Conservation (phyloP, 1,284 basidiomycete species). For the Rhodofomes roseus region DNA sequence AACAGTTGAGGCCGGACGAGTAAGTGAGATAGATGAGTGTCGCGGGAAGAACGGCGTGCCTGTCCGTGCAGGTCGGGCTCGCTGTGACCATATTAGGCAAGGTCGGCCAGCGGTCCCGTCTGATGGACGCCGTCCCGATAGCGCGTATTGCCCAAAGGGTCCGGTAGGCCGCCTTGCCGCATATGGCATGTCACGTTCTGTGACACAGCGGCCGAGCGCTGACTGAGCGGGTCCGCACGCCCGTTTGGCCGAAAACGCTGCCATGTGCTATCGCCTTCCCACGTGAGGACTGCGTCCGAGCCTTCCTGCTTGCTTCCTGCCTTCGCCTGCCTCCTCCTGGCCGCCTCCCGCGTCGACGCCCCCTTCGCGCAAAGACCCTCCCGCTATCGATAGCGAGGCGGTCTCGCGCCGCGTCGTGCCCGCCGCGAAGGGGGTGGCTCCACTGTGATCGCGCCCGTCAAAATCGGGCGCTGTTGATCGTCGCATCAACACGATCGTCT, state of each 20-base stretch:
- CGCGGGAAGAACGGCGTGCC: background rate
- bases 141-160: background rate
- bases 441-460: background rate
- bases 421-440: background rate
- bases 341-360: background rate
- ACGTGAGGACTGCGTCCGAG: background rate
- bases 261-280: background rate
- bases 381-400: background rate
- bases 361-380: background rate
- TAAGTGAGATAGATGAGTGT: background rate
- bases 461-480: slow-evolving; percentile 1
- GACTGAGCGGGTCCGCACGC: background rate
- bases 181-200: background rate
- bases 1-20: background rate
- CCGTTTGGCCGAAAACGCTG: background rate
- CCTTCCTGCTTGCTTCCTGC: no score
- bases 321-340: background rate
- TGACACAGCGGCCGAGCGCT: background rate
- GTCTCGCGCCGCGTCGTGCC: background rate
- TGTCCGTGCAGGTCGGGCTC: background rate
- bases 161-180: background rate
- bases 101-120: background rate
- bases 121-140: background rate
- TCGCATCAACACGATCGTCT: background rate
- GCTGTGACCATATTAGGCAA: background rate